Evolutionary conservation across 352 stramenopile species (phyloP).

Genomic region (Phytophthora fragariae): DNA sequence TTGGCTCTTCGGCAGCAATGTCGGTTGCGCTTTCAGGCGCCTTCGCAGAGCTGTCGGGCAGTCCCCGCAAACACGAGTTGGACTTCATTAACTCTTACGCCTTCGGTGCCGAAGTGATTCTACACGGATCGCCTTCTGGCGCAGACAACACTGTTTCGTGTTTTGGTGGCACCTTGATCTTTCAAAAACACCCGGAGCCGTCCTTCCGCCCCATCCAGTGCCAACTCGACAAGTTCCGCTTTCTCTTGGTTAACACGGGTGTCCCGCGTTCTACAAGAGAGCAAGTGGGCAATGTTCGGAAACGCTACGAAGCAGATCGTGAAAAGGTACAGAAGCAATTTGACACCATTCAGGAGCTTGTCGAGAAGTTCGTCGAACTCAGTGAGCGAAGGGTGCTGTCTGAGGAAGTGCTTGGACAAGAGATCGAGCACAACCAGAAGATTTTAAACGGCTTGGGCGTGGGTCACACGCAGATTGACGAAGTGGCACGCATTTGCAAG

Average conservation of each 20-base stretch:
- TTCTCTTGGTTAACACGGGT: slow-evolving; percentile 92
- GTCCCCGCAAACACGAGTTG: slow-evolving; percentile 32
- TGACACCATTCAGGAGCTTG: slow-evolving; percentile 82
- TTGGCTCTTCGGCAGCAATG: slow-evolving; percentile 93
- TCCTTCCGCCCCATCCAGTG: slow-evolving; percentile 55
- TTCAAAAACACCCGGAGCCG: slow-evolving; percentile 62
- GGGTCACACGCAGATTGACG: slow-evolving; percentile 84
- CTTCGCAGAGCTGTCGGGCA: slow-evolving; percentile 50
- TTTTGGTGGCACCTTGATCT: slow-evolving; percentile 89
- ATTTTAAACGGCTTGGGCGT: slow-evolving; percentile 85
- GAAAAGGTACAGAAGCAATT: slow-evolving; percentile 64
- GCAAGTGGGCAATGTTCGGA: slow-evolving; percentile 82
- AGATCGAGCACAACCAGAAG: slow-evolving; percentile 79
- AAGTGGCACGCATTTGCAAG: slow-evolving; percentile 69
- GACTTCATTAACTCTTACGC: slow-evolving; percentile 88
- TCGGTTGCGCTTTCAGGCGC: slow-evolving; percentile 85
- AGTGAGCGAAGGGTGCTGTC: slow-evolving; percentile 48
- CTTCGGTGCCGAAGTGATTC: slow-evolving; percentile 88
- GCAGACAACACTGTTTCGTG: slow-evolving; percentile 93
- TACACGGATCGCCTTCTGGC: slow-evolving; percentile 92
- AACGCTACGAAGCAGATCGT: slow-evolving; percentile 63
- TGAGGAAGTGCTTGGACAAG: slow-evolving; percentile 48
- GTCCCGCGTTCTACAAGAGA: slow-evolving; percentile 90
- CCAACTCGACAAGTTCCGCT: slow-evolving; percentile 76
- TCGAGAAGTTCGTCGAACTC: slow-evolving; percentile 63